Percentiles rank a stretch among this genome's conserved stretches.
phyloP scores from a whole-genome alignment of 2,329 filamentous ascomycete species.

The Stachybotrys elegans region DNA sequence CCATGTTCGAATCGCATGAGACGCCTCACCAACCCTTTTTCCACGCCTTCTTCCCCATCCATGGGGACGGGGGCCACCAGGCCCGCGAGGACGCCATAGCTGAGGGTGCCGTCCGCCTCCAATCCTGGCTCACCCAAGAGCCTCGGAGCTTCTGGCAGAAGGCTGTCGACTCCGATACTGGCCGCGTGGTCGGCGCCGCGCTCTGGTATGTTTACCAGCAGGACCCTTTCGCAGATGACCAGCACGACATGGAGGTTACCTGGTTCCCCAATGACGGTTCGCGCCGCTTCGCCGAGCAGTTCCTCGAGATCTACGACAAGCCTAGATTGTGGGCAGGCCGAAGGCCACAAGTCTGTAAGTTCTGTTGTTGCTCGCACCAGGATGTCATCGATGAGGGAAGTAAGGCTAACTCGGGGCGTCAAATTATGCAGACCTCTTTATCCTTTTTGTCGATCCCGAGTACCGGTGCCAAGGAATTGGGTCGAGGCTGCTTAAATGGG shows the following conservation, averaged over 20 bases:
- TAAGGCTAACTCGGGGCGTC: no score
- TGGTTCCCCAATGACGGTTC: background rate
- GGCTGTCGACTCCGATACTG: background rate
- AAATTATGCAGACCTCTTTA: background rate
- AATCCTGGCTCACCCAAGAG: background rate
- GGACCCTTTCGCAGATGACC: background rate
- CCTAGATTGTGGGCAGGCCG: background rate
- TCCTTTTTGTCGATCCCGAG: background rate
- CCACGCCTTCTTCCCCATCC: background rate
- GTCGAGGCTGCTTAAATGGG: background rate
- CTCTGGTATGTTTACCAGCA: background rate
- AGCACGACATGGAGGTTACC: background rate
- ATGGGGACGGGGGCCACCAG: background rate
- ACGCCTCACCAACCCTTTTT: background rate
- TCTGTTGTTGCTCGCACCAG: background rate
- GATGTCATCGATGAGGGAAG: no score
- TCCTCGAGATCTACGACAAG: background rate
- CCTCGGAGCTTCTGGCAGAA: background rate
- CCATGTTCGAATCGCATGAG: background rate
- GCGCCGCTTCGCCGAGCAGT: background rate
- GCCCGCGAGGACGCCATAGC: background rate
- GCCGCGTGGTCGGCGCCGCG: background rate
- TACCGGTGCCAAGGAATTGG: background rate
- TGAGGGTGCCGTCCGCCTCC: background rate
- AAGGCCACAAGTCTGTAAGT: background rate